Percentiles rank a stretch among this genome's conserved stretches.
phyloP scores from a whole-genome alignment of 2,329 filamentous ascomycete genomes.

The Aschersonia sp. region DNA sequence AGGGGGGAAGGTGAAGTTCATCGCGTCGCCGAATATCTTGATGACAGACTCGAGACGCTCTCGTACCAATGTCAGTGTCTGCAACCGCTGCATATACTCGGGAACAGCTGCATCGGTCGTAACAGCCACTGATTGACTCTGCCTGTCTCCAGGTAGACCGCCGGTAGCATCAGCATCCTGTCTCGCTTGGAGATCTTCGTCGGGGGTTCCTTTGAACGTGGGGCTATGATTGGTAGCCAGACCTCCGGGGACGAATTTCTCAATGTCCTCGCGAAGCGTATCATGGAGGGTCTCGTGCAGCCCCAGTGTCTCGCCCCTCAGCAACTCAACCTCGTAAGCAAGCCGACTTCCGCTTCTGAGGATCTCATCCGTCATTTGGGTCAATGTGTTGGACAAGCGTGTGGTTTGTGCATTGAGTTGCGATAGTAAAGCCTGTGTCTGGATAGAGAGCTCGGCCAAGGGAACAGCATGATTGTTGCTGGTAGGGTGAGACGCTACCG shows the following conservation, averaged over 20 bases:
- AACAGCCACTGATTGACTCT: conserved; percentile 3
- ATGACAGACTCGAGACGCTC: conserved; percentile 79
- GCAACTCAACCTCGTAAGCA: conserved; percentile 86
- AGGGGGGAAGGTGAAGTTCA: conserved; percentile 87
- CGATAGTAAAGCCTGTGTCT: conserved; percentile 72
- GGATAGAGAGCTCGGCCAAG: conserved; percentile 63
- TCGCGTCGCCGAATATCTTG: conserved; percentile 82
- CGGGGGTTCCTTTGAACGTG: conserved; percentile 7
- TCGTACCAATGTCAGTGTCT: conserved; percentile 70
- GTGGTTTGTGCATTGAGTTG: conserved; percentile 83
- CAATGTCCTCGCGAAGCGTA: conserved; percentile 55
- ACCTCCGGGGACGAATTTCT: conserved; percentile 51
- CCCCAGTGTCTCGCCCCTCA: conserved; percentile 77
- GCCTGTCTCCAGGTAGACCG: conserved; percentile 4
- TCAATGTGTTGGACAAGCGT: conserved; percentile 66
- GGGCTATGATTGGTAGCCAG: conserved; percentile 17
- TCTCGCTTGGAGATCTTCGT: conserved; percentile 5
- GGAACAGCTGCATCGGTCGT: conserved; percentile 31
- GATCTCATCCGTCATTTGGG: conserved; percentile 88
- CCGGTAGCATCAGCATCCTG: conserved; percentile 11
- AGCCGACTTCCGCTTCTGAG: conserved; percentile 74
- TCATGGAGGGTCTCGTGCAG: conserved; percentile 67
- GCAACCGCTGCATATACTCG: conserved; percentile 61
- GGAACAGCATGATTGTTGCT: conserved; percentile 28
- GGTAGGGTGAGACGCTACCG: conserved; percentile 9